Percentiles rank a stretch among this genome's conserved stretches.
These are phyloP conservation scores for Boletus rex-veris DNA, from an alignment of 768 basidiomycete genomes.

Conservation along the genomic window DNA sequence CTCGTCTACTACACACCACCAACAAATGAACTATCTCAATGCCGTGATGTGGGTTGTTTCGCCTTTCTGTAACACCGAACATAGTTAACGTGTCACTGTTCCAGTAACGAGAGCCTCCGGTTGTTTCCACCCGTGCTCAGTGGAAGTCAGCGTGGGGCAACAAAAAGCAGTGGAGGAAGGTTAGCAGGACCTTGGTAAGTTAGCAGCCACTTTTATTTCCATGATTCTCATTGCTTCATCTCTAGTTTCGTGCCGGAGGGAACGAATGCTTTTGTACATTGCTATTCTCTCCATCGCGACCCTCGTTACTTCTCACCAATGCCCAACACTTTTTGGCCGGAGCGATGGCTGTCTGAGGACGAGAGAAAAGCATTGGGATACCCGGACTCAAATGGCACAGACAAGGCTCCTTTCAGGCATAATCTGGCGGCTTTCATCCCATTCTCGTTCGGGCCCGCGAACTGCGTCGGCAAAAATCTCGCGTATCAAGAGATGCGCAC, in stretches of 20 bases:
- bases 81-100: slow-evolving; percentile 11
- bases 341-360: slow-evolving; percentile 39
- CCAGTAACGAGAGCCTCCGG: slow-evolving; percentile 49
- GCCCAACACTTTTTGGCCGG: slow-evolving; percentile 44
- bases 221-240: slow-evolving; percentile 9
- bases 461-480: slow-evolving; percentile 44
- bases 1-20: slow-evolving; percentile 27
- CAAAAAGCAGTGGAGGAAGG: slow-evolving; percentile 35
- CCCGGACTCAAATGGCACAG: slow-evolving; percentile 20
- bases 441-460: slow-evolving; percentile 44
- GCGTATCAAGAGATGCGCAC: slow-evolving; percentile 43
- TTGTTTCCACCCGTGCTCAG: slow-evolving; percentile 48
- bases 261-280: slow-evolving; percentile 42
- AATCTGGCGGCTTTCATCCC: slow-evolving; percentile 42
- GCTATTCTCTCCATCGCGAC: slow-evolving; percentile 44
- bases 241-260: slow-evolving; percentile 43
- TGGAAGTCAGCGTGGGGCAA: slow-evolving; percentile 42
- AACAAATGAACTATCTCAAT: slow-evolving; percentile 31
- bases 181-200: slow-evolving; percentile 41
- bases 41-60: slow-evolving; percentile 31
- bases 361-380: slow-evolving; percentile 26
- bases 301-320: slow-evolving; percentile 44
- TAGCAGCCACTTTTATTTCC: not conserved
- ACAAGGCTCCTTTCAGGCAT: slow-evolving; percentile 30
- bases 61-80: not conserved